Percentiles rank a stretch among this genome's conserved stretches.
Conservation (phyloP, 148 eudicot species). For the Vaccinium corymbosum region DNA sequence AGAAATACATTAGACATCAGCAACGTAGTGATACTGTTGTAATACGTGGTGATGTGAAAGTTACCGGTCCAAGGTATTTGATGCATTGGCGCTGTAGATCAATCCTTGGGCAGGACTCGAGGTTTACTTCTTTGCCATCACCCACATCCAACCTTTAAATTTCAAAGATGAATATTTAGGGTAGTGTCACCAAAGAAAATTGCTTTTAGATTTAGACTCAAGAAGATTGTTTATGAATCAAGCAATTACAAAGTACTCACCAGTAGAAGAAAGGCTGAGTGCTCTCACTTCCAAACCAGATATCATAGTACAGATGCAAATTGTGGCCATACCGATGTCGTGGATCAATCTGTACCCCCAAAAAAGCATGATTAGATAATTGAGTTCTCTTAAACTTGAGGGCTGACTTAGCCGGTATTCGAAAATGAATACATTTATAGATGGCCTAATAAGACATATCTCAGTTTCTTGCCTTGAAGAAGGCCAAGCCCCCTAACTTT, state of each 20-base stretch:
- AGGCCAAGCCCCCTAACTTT: not conserved
- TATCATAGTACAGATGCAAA: constrained; percentile 76
- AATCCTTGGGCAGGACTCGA: constrained; percentile 57
- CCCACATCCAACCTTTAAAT: constrained; percentile 81
- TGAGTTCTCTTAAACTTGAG: not conserved
- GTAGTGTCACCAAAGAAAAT: not conserved
- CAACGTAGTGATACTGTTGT: not conserved
- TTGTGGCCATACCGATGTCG: constrained; percentile 97
- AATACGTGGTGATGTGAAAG: not conserved
- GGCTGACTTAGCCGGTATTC: not conserved
- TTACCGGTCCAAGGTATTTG: constrained; percentile 85
- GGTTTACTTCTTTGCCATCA: constrained; percentile 76
- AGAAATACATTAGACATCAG: not conserved
- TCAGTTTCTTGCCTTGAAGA: not conserved
- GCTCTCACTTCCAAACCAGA: constrained; percentile 88
- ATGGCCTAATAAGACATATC: not conserved
- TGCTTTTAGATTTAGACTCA: not conserved
- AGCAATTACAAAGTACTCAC: constrained; percentile 30
- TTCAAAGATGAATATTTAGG: constrained; percentile 14
- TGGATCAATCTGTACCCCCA: constrained; percentile 70
- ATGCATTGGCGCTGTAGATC: constrained; percentile 78
- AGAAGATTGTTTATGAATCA: not conserved
- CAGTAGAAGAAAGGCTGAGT: constrained; percentile 95
- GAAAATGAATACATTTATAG: not conserved
- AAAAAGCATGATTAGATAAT: constrained; percentile 6